phyloP scores from a whole-genome alignment of 106 monocot species.

The Acanthochlamys bracteata region DNA sequence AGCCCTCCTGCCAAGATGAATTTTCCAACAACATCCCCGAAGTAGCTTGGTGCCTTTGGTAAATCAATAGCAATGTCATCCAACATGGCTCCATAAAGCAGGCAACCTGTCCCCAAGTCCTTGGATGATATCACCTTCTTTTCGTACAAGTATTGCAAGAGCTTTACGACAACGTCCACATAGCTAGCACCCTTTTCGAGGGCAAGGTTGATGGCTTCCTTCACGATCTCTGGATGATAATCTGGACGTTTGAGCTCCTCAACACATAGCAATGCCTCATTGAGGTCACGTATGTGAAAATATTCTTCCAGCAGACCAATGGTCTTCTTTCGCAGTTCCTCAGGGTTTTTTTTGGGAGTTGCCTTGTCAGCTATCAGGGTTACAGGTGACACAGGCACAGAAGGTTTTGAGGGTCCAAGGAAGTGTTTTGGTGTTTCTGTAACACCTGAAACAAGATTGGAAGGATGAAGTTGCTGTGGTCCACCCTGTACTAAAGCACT shows the following conservation, averaged over 20 bases:
- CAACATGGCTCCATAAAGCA: constrained; percentile 57
- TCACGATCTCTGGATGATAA: constrained; percentile 74
- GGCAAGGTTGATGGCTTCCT: constrained; percentile 70
- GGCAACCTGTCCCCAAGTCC: constrained; percentile 55
- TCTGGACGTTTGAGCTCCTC: constrained; percentile 81
- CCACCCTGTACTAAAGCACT: constrained; percentile 66
- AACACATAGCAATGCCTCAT: constrained; percentile 75
- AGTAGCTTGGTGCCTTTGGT: constrained; percentile 58
- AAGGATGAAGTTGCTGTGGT: constrained; percentile 6
- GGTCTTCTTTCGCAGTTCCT: constrained; percentile 63
- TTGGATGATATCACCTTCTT: constrained; percentile 31
- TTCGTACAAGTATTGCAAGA: constrained; percentile 32
- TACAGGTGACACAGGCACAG: neutral
- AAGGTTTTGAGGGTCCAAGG: constrained; percentile 9
- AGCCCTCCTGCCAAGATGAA: constrained; percentile 42
- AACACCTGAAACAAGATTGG: constrained; percentile 4
- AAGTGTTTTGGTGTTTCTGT: constrained; percentile 9
- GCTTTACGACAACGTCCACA: constrained; percentile 31
- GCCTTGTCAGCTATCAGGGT: constrained; percentile 20
- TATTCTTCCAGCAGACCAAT: constrained; percentile 79
- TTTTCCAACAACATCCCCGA: constrained; percentile 60
- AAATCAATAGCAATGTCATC: constrained; percentile 84
- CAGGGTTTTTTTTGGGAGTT: constrained; percentile 14
- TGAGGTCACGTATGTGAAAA: constrained; percentile 53
- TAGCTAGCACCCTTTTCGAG: constrained; percentile 42